Base-by-base conservation (phyloP, 768 basidiomycete species). In the Tubosaeta sp. region DNA sequence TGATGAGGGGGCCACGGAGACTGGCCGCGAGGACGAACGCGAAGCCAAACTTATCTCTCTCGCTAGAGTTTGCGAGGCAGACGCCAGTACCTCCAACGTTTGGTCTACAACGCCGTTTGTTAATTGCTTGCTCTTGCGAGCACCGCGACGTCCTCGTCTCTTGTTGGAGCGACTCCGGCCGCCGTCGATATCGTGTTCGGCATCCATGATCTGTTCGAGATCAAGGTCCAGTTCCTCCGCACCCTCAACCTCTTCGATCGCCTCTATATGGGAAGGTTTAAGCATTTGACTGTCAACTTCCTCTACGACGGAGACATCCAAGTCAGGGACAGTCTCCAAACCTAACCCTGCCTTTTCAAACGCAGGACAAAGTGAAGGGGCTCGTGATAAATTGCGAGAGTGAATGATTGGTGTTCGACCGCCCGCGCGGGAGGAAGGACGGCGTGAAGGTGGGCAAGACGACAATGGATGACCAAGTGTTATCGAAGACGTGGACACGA, bases 81-180 rank as follows among this genome's bases (percentile, higher is more conserved):
- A 78, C 16, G 90, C 91, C 35, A 94, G 80, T 5, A 82, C 84
- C 19, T 78, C 77, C 52, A 90, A 71, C 6, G 82, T 83, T 48
- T 78, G 76, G 51, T 86, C 84, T 31, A 71, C 55, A 8, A n/a
- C 55, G 13, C 42, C 64, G 7, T 29, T 48, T 52, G 58, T 12
- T 44, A 56, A 58, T 12, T 67, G 65, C 60, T 86, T 80, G 62
- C 86, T 87, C 72, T 90, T 94, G 46, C 94, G 79, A 3, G 85
- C 82, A 35, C 93, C 92, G 45, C 93, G 79, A 69, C 90, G 94
- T 51, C 90, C 79, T 24, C 90, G 78, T 70, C 86, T 93, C 66
- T 81, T 83, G 40, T 79, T 86, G 42, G 88, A 89, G 11, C 49
- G 84, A 80, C 55, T 75, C 39, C 51, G 63, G 14, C 62, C 69